phyloP scores from a whole-genome alignment of 2,329 filamentous ascomycete species.

The Ilyonectria sp. region DNA sequence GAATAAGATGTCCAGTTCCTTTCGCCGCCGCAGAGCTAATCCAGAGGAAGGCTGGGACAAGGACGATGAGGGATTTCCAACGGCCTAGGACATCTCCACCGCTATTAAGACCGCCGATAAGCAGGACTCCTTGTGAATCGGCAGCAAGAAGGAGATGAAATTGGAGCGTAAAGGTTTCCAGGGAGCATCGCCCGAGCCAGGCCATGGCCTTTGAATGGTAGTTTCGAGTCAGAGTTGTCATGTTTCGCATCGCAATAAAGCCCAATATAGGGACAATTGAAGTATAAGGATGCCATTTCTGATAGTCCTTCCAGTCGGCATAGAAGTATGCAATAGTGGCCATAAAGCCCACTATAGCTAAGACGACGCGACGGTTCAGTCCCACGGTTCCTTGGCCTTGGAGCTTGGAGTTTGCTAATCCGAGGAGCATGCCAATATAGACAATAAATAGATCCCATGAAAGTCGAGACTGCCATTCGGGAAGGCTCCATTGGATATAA shows the following conservation, averaged over 20 bases:
- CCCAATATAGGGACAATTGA: conserved; percentile 69
- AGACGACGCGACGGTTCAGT: conserved; percentile 38
- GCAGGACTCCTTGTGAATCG: conserved; percentile 65
- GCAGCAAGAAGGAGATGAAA: conserved; percentile 74
- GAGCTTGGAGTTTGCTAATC: conserved; percentile 42
- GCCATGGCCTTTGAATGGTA: conserved; percentile 59
- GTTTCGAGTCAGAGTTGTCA: conserved; percentile 33
- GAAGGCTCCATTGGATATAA: conserved; percentile 63
- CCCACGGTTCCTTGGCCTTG: conserved; percentile 36
- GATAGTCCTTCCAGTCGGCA: conserved; percentile 54
- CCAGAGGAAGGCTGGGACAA: conserved; percentile 47
- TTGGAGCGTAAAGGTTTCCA: conserved; percentile 73
- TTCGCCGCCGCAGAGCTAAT: conserved; percentile 34
- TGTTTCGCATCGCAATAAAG: conserved; percentile 67
- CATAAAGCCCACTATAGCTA: conserved; percentile 52
- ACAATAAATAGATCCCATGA: conserved; percentile 68
- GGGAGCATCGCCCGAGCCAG: conserved; percentile 68
- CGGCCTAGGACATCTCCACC: conserved; percentile 41
- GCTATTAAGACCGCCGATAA: conserved; percentile 39
- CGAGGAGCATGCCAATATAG: conserved; percentile 68
- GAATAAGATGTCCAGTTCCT: conserved; percentile 1
- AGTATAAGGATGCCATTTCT: conserved; percentile 66
- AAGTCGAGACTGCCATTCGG: conserved; percentile 66
- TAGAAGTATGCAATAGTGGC: not conserved
- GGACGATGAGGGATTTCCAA: conserved; percentile 32